Evolutionary conservation across 257 asterid species (phyloP).

Genomic region (Primulina tabacum): DNA sequence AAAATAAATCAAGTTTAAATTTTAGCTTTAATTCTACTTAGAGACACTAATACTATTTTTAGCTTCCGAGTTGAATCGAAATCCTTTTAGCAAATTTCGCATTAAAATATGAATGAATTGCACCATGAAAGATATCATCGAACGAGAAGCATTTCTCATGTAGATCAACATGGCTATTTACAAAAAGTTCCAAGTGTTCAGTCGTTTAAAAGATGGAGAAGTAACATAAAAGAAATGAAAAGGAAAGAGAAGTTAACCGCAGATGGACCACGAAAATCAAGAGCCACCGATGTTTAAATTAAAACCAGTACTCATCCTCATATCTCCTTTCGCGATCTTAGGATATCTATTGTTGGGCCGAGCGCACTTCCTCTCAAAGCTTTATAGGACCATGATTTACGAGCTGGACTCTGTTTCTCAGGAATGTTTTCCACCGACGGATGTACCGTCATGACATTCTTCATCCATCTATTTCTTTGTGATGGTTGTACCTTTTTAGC

Average conservation of each 20-base stretch:
- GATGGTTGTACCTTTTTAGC: slow-evolving; percentile 40
- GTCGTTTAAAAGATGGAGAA: background rate
- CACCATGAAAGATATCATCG: background rate
- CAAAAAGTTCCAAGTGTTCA: background rate
- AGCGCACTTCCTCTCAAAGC: slow-evolving; percentile 63
- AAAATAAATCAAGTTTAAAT: too few relatives aligned
- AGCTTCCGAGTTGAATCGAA: background rate
- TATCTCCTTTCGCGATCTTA: slow-evolving; percentile 50
- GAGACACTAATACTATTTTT: too few relatives aligned
- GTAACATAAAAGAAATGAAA: background rate
- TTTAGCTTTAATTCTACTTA: too few relatives aligned
- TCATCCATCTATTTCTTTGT: slow-evolving; percentile 37
- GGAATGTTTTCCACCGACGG: background rate
- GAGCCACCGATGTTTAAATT: background rate
- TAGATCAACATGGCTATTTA: slow-evolving; percentile 7
- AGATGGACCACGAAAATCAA: slow-evolving; percentile 12
- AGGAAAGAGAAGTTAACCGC: background rate
- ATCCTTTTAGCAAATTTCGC: too few relatives aligned
- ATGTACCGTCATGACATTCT: slow-evolving; percentile 21
- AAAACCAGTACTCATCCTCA: slow-evolving; percentile 22
- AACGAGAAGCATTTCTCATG: background rate
- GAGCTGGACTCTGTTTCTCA: slow-evolving; percentile 22
- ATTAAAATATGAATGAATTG: too few relatives aligned
- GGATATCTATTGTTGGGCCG: slow-evolving; percentile 68
- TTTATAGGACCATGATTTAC: slow-evolving; percentile 54